Conservation (phyloP, 495 filamentous ascomycete species). For the Tuber umbilicatum region DNA sequence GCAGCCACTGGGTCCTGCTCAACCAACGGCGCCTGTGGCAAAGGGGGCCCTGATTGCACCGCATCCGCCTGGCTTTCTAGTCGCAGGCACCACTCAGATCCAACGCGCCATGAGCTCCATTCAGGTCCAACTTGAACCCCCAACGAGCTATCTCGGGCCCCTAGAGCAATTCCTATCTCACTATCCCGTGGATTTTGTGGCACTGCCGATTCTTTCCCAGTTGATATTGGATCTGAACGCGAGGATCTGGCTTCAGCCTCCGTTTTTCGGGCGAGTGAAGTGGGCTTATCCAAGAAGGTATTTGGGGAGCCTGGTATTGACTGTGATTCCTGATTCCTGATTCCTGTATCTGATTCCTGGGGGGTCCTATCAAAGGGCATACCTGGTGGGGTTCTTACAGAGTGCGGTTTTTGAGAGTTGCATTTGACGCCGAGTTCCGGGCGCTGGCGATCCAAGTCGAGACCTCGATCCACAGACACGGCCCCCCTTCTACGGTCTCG, state of each 20-base stretch:
- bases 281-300: not conserved
- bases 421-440: not conserved
- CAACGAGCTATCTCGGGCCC: not conserved
- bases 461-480: not conserved
- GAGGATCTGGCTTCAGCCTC: not conserved
- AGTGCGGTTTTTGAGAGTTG: not conserved
- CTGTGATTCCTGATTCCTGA: not conserved
- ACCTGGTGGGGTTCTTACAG: not conserved
- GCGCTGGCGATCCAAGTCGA: not conserved
- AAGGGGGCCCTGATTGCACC: not conserved
- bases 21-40: not conserved
- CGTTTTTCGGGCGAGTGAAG: not conserved
- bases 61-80: not conserved
- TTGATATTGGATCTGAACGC: not conserved
- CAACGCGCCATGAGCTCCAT: not conserved
- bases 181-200: not conserved
- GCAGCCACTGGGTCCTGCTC: not conserved
- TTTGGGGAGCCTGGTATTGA: not conserved
- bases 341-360: not conserved
- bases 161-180: constrained; percentile 1
- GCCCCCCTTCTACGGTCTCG: not conserved
- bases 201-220: not conserved
- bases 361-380: not conserved
- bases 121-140: not conserved
- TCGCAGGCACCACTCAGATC: not conserved